Evolutionary conservation across 1,139 yeast species (phyloP).

Genomic region (Diutina rugosa): DNA sequence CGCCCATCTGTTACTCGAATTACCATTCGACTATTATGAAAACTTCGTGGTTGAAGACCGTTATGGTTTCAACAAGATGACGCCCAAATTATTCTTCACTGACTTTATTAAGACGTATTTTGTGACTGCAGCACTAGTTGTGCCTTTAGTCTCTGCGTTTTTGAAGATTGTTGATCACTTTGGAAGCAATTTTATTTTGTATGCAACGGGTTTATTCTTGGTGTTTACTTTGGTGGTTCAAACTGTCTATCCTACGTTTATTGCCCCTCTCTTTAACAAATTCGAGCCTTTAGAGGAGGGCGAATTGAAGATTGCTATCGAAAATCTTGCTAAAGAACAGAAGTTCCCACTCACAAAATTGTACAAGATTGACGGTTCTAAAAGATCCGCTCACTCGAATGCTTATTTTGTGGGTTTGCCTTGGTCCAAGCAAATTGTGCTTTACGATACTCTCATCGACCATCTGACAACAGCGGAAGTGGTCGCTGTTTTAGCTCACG

Average conservation of each 20-base stretch:
- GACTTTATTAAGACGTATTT: constrained; percentile 55
- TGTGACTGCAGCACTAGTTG: constrained; percentile 46
- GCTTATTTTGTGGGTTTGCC: constrained; percentile 95
- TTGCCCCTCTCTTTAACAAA: constrained; percentile 87
- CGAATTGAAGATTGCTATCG: constrained; percentile 71
- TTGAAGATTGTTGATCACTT: constrained; percentile 70
- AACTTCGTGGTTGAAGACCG: constrained; percentile 86
- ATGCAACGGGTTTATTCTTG: constrained; percentile 61
- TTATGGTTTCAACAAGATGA: constrained; percentile 85
- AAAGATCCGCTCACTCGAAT: constrained; percentile 89
- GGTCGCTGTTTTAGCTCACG: constrained; percentile 92
- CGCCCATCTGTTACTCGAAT: constrained; percentile 20
- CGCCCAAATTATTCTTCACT: constrained; percentile 53
- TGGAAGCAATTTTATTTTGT: constrained; percentile 71
- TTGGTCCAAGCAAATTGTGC: constrained; percentile 90
- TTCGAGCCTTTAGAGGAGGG: constrained; percentile 87
- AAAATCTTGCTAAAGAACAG: constrained; percentile 59
- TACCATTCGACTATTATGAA: constrained; percentile 64
- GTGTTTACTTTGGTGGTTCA: constrained; percentile 60
- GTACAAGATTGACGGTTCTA: constrained; percentile 88
- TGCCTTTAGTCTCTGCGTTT: constrained; percentile 63
- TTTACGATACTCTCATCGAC: constrained; percentile 80
- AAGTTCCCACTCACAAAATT: constrained; percentile 78
- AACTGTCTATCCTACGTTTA: constrained; percentile 67
- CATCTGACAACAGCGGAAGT: constrained; percentile 69